Evolutionary conservation across 1,284 basidiomycete species (phyloP).

Genomic region (Cryptococcus jaspeensis): DNA sequence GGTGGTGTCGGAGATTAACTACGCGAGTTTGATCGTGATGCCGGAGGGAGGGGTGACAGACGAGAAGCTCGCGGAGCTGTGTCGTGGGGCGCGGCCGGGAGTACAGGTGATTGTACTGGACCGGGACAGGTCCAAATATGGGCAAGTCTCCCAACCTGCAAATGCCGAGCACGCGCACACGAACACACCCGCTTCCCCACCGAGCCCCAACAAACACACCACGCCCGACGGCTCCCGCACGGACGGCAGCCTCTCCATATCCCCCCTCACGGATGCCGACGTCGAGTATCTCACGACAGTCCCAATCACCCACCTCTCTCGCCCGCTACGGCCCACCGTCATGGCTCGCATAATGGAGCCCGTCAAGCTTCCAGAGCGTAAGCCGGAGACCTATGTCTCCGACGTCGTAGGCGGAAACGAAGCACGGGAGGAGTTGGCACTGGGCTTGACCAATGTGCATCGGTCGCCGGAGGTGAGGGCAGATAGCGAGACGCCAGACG

Average conservation of each 20-base stretch:
- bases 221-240: neutral
- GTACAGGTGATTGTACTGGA: constrained; percentile 27
- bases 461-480: too few species aligned
- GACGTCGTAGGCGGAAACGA: constrained; percentile 15
- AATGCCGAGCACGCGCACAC: neutral
- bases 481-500: neutral
- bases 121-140: constrained; percentile 8
- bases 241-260: neutral
- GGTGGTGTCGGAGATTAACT: constrained; percentile 26
- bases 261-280: neutral
- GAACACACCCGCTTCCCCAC: neutral
- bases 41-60: constrained; percentile 15
- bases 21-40: constrained; percentile 31
- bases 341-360: constrained; percentile 20
- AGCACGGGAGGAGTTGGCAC: neutral
- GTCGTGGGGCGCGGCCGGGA: constrained; percentile 14
- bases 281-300: constrained; percentile 7
- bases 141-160: neutral
- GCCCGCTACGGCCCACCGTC: constrained; percentile 32
- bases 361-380: neutral
- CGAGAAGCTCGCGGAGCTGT: constrained; percentile 17
- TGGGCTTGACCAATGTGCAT: too few species aligned
- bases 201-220: constrained; percentile 1
- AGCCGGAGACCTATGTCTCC: constrained; percentile 13
- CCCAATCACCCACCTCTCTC: constrained; percentile 7